Evolutionary conservation across 257 asterid species (phyloP).

Genomic region (Solanum megistacrolobum): DNA sequence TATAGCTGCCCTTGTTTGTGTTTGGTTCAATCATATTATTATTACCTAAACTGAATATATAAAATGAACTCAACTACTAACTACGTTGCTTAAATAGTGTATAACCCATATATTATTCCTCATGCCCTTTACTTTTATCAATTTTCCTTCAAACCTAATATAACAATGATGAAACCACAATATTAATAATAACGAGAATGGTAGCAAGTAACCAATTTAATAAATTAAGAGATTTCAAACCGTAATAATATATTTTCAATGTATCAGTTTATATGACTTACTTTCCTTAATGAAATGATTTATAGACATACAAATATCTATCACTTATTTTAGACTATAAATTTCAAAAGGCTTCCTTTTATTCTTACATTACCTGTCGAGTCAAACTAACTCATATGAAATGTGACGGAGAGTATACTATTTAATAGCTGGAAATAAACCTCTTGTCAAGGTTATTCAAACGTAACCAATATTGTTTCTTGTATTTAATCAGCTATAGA

Average conservation of each 20-base stretch:
- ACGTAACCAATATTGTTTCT: background rate
- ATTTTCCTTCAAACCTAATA: background rate
- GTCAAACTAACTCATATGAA: background rate
- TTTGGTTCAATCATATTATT: background rate
- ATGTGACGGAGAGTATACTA: background rate
- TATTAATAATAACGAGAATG: background rate
- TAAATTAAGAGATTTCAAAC: background rate
- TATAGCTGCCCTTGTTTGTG: background rate
- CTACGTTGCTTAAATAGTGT: background rate
- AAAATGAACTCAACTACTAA: background rate
- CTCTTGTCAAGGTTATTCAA: background rate
- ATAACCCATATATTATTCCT: background rate
- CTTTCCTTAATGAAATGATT: no score
- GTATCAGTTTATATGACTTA: background rate
- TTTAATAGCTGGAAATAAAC: background rate
- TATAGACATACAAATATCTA: no score
- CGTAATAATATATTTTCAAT: background rate
- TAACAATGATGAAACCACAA: background rate
- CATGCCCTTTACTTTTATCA: background rate
- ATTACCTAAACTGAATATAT: background rate
- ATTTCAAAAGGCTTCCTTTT: fast-evolving
- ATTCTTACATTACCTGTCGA: background rate
- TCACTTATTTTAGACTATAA: no score
- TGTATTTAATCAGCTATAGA: background rate
- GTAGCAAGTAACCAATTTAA: background rate